Evolutionary conservation across 2,329 filamentous ascomycete genomes (phyloP), one percentile per base, ranked within the genome.

Genomic region (Aspergillus transmontanensis): DNA sequence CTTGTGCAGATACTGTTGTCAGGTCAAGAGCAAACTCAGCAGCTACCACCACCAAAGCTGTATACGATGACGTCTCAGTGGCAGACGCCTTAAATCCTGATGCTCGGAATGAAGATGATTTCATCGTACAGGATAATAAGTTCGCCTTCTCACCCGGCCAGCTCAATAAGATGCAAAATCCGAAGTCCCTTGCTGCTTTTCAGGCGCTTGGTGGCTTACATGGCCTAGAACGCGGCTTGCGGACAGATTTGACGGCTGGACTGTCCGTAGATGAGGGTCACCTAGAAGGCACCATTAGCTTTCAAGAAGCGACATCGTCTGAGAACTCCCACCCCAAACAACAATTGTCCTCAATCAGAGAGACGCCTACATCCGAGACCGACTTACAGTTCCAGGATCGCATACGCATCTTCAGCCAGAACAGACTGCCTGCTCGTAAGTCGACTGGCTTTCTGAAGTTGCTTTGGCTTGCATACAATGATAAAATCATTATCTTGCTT

Each of bases 121-220:
- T 96, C 70, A 71, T 86, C 16, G 88, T 94, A 12, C 84, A 89
- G 6, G 83, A 93, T 75, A 96, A 95, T 75, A 90, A 90, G 0
- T 97, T 97, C 72, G 93, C 92, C 19, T 97, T 93, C 74, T 87
- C 89, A 2, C 78, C 77, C 0, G 93, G 94, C 16, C 89, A 96
- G 73, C 83, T 97, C 66, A 90, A 89, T 71, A 97, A 96, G 78
- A 86, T 97, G 80, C 87, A 94, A 65, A 95, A 96, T 74, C 94
- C 94, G 4, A 97, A 97, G 81, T 96, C 88, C 65, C 79, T 96
- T 62, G 83, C 89, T 14, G 93, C 93, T 0, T 96, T 94, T 69
- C 91, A 90, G 72, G 89, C 89, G 16, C 76, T 97, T 6, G 93
- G 94, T 56, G 94, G 94, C 28, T 77, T 96, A 19, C 79, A 79